Percentiles rank a stretch among this genome's conserved stretches.
These are phyloP conservation scores for Raddia guianensis DNA, from an alignment of 176 grass and related monocot species.

Conservation along the genomic window DNA sequence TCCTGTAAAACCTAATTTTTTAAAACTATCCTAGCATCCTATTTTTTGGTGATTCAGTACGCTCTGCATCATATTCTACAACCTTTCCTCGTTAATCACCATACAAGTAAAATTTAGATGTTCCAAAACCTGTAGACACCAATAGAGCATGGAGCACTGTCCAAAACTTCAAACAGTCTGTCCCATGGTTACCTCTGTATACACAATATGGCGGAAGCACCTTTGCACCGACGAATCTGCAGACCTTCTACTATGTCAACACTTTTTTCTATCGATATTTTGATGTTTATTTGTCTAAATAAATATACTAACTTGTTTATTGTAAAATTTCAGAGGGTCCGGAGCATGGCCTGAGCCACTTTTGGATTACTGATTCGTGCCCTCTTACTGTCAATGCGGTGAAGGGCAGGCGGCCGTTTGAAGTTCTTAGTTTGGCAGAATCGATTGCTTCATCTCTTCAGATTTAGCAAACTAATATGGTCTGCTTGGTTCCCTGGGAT, in stretches of 20 bases:
- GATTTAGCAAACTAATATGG: conserved; percentile 53
- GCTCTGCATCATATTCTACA: background rate
- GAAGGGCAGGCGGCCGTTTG: conserved; percentile 65
- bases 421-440: conserved; percentile 84
- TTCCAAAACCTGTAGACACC: background rate
- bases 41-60: background rate
- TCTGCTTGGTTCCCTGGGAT: conserved; percentile 10
- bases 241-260: conserved; percentile 18
- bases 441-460: conserved; percentile 82
- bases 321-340: conserved; percentile 56
- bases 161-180: conserved; percentile 1
- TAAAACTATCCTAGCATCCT: conserved; percentile 22
- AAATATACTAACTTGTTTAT: background rate
- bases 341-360: conserved; percentile 68
- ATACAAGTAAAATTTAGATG: background rate
- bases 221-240: background rate
- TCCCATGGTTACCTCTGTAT: conserved; percentile 13
- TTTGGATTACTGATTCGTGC: conserved; percentile 98
- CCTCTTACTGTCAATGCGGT: conserved; percentile 75
- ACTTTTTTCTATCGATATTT: background rate
- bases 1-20: background rate
- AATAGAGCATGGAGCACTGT: background rate
- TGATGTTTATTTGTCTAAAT: conserved; percentile 10
- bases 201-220: background rate
- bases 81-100: background rate